Evolutionary conservation across 75 land plant species (phyloP).

Genomic region (Selaginella tamariscina): DNA sequence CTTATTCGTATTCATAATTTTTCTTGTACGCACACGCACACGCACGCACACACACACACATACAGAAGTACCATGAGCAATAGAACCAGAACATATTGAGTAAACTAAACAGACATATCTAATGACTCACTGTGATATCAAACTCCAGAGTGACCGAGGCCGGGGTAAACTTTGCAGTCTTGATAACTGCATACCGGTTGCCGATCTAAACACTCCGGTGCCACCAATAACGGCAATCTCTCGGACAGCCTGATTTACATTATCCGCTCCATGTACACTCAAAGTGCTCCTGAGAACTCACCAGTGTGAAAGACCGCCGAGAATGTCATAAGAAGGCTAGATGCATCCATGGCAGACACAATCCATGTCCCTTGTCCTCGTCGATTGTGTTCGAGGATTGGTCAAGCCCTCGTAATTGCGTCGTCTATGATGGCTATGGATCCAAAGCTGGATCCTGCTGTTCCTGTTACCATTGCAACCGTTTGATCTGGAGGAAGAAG

Average conservation of each 20-base stretch:
- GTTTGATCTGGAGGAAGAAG: constrained; percentile 23
- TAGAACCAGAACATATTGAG: neutral
- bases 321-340: constrained; percentile 26
- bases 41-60: no score
- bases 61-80: no score
- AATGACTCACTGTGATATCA: neutral
- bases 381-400: constrained; percentile 27
- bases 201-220: constrained; percentile 39
- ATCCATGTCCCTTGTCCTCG: constrained; percentile 44
- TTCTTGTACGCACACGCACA: no score
- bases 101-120: neutral
- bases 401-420: constrained; percentile 30
- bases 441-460: constrained; percentile 32
- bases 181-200: constrained; percentile 36
- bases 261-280: constrained; percentile 33
- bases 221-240: constrained; percentile 52
- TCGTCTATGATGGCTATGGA: constrained; percentile 34
- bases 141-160: neutral
- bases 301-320: constrained; percentile 25
- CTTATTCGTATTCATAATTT: no score
- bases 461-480: constrained; percentile 22
- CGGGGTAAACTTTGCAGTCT: constrained; percentile 2
- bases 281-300: constrained; percentile 35
- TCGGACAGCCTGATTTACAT: constrained; percentile 15
- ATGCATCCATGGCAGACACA: constrained; percentile 1